Evolutionary conservation across 768 basidiomycete genomes (phyloP), one percentile per base, ranked within the genome.

Genomic region (Chalciporus chontae): DNA sequence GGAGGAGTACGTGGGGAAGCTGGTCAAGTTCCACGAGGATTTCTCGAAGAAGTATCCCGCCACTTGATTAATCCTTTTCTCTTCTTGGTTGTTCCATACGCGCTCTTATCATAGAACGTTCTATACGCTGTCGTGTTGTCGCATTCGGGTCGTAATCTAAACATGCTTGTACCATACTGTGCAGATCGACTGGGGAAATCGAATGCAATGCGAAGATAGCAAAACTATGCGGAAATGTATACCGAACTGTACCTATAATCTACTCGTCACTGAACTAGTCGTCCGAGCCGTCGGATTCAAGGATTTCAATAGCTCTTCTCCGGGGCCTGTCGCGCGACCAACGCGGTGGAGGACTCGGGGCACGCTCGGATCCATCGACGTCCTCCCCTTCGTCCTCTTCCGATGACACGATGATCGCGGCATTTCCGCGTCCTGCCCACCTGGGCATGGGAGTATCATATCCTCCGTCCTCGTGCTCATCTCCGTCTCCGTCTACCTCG

Each of bases 1-100:
- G 15, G 94, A 95, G 40, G 92, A 94, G 60, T 97, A 94, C 64
- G 87, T 95, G 8, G 76, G 77, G 29, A 86, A 90, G 62, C 74
- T 97, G 41, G 93, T 92, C 71, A 71, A 68, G 50, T 88, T 88
- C 79, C 86, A 88, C 62, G 62, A 69, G 47, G 71, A 72, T 18
- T 88, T 87, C 55, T 71, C 81, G 67, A 62, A 66, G 48, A 79
- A 77, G 69, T 81, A 80, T 53, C 51, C 51, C 6, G 29, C 50
- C 19, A 32, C 23, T 50, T 65, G 45, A 65, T 61, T 3, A 1
- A 36, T 36, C n/a, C 15, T n/a, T 36, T 5, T 10, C 31, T 31
- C 13, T 3, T 36, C 15, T 36, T 31, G 29, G 29, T 13, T 31
- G 29, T 9, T 31, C 13, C 29, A 31, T 31, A 31, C 10, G 29